These are phyloP conservation scores for Brettanomyces nanus DNA, from an alignment of 805 yeast species.

Conservation along the genomic window DNA sequence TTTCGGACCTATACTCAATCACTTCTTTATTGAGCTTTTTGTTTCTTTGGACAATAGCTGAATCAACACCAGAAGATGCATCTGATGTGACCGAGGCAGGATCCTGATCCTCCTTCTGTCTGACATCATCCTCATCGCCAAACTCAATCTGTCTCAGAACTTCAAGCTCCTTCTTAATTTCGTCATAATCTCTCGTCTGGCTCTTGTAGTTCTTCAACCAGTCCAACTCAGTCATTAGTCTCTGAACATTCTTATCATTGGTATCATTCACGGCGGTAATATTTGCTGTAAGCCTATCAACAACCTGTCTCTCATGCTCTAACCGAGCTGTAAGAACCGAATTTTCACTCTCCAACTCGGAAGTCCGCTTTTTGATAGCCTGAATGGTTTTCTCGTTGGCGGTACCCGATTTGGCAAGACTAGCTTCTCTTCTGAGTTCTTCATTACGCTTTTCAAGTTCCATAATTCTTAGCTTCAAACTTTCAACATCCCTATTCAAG, in stretches of 20 bases:
- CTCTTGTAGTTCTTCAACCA: constrained; percentile 41
- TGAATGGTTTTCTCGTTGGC: constrained; percentile 37
- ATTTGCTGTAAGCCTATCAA: constrained; percentile 17
- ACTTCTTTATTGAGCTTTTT: constrained; percentile 65
- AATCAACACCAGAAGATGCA: constrained; percentile 35
- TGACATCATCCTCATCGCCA: constrained; percentile 34
- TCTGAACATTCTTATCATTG: constrained; percentile 37
- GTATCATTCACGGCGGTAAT: constrained; percentile 26
- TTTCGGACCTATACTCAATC: constrained; percentile 54
- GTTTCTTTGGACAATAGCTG: constrained; percentile 53
- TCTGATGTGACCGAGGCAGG: no score
- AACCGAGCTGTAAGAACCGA: constrained; percentile 50
- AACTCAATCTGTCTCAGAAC: constrained; percentile 70
- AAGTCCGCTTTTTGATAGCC: constrained; percentile 36
- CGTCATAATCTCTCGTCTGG: constrained; percentile 64
- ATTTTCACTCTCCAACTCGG: constrained; percentile 63
- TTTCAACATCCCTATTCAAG: constrained; percentile 67
- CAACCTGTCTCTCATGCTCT: constrained; percentile 37
- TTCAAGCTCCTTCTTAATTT: constrained; percentile 66
- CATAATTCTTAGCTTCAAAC: constrained; percentile 54
- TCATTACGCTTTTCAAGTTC: constrained; percentile 76
- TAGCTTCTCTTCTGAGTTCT: constrained; percentile 58
- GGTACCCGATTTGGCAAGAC: constrained; percentile 39
- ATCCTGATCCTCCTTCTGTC: constrained; percentile 20
- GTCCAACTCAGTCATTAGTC: constrained; percentile 42